Conservation (phyloP, 495 filamentous ascomycete genomes). For the Hyaloscypha finlandica region DNA sequence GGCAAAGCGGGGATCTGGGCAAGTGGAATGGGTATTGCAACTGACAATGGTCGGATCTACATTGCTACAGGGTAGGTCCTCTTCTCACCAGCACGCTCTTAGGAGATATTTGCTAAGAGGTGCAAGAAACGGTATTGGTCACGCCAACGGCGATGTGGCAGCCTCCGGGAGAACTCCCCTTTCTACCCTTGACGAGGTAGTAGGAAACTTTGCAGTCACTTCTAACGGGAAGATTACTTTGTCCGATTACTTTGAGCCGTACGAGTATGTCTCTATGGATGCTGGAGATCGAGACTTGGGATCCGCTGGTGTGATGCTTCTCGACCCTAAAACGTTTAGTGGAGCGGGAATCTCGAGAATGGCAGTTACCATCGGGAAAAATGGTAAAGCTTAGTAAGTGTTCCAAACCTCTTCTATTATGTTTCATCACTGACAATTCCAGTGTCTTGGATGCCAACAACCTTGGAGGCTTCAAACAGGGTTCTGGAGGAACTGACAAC, state of each 20-base stretch:
- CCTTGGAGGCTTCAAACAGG: slow-evolving; percentile 50
- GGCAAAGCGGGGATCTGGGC: slow-evolving; percentile 48
- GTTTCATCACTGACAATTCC: not conserved
- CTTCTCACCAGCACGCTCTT: not conserved
- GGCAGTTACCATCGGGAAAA: slow-evolving; percentile 45
- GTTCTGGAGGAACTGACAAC: slow-evolving; percentile 41
- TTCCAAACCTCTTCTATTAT: not conserved
- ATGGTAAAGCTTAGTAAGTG: slow-evolving; percentile 44
- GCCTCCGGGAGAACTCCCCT: slow-evolving; percentile 38
- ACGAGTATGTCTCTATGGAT: slow-evolving; percentile 45
- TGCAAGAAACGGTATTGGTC: slow-evolving; percentile 40
- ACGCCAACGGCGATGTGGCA: slow-evolving; percentile 39
- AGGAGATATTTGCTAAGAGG: not conserved
- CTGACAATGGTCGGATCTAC: slow-evolving; percentile 44
- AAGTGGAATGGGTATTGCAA: slow-evolving; percentile 43
- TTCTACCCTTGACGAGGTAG: slow-evolving; percentile 42
- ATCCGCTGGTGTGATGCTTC: slow-evolving; percentile 40
- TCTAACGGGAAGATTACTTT: slow-evolving; percentile 37
- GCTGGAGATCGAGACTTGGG: slow-evolving; percentile 44
- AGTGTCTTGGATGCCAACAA: slow-evolving; percentile 46
- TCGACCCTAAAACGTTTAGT: slow-evolving; percentile 43
- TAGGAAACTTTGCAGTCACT: slow-evolving; percentile 37
- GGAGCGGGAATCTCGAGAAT: slow-evolving; percentile 41
- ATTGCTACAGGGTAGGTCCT: slow-evolving; percentile 37
- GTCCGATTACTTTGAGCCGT: slow-evolving; percentile 46